Conservation (phyloP, 352 stramenopile species). For the Halophytophthora batemanensis region DNA sequence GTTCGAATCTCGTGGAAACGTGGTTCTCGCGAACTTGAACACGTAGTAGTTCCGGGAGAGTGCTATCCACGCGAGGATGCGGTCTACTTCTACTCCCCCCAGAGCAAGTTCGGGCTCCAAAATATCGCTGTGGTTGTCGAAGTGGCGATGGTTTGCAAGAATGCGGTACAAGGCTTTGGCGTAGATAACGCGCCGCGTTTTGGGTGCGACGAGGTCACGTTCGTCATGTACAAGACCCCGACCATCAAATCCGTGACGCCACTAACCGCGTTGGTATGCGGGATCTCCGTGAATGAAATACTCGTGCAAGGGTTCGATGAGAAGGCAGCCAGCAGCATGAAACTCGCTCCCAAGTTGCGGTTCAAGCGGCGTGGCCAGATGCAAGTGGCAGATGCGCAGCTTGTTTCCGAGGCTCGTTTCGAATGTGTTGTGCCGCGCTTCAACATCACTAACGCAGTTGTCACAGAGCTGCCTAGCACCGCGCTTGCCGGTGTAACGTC, state of each 20-base stretch:
- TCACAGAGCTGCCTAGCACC: slow-evolving; percentile 27
- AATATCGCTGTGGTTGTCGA: slow-evolving; percentile 65
- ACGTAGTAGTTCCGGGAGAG: slow-evolving; percentile 48
- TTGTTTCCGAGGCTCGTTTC: slow-evolving; percentile 46
- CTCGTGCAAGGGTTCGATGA: slow-evolving; percentile 67
- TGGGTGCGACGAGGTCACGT: slow-evolving; percentile 59
- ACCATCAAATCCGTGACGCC: slow-evolving; percentile 51
- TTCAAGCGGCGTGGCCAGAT: slow-evolving; percentile 74
- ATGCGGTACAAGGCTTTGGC: not conserved
- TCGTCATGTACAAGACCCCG: slow-evolving; percentile 67
- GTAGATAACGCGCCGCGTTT: slow-evolving; percentile 26
- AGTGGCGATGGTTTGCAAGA: slow-evolving; percentile 25
- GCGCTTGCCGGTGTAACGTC: slow-evolving; percentile 10
- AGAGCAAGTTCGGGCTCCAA: slow-evolving; percentile 71
- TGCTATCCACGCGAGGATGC: slow-evolving; percentile 58
- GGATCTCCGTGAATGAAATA: slow-evolving; percentile 45
- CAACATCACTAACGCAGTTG: slow-evolving; percentile 43
- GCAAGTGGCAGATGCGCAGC: slow-evolving; percentile 53
- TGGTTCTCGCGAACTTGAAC: slow-evolving; percentile 56
- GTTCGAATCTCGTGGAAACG: slow-evolving; percentile 61
- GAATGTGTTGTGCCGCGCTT: slow-evolving; percentile 57
- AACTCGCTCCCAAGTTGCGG: slow-evolving; percentile 43
- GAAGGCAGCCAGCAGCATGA: slow-evolving; percentile 36
- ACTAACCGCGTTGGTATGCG: slow-evolving; percentile 36
- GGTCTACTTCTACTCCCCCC: slow-evolving; percentile 74